Percentiles rank a stretch among this genome's conserved stretches.
Evolutionary conservation across 345 rosid genomes (phyloP).

Genomic region (Ricinus communis): DNA sequence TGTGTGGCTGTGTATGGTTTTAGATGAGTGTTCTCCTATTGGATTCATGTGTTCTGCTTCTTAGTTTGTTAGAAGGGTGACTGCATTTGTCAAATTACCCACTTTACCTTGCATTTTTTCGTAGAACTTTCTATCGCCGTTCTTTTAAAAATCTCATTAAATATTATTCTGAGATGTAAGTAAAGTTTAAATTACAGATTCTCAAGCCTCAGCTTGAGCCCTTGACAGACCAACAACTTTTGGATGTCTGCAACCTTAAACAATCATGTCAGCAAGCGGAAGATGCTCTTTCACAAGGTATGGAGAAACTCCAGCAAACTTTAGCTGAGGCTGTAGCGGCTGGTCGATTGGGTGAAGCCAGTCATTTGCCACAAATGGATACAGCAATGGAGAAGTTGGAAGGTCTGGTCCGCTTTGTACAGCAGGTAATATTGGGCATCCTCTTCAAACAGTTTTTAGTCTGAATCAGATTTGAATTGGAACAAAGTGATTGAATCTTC

Average conservation of each 20-base stretch:
- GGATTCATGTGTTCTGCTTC: background rate
- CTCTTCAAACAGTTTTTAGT: no score
- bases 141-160: background rate
- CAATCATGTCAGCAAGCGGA: constrained; percentile 94
- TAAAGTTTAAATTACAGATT: constrained; percentile 47
- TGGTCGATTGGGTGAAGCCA: constrained; percentile 57
- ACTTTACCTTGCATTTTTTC: background rate
- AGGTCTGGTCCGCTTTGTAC: constrained; percentile 70
- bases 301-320: constrained; percentile 78
- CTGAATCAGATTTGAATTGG: no score
- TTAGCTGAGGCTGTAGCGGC: constrained; percentile 68
- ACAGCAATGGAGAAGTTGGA: constrained; percentile 75
- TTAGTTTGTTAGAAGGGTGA: background rate
- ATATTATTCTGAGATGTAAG: constrained; percentile 4
- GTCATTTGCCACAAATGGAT: constrained; percentile 49
- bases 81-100: background rate
- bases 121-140: background rate
- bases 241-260: constrained; percentile 47
- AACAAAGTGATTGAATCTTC: no score
- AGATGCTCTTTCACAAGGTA: constrained; percentile 92
- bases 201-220: constrained; percentile 68
- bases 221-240: constrained; percentile 57
- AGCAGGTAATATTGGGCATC: constrained; percentile 52
- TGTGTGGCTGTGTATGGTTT: background rate
- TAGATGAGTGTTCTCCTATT: background rate